A percentile compares a stretch with the other conserved stretches of the same genome.
Conservation (phyloP, 441 rosid genomes). For the Corymbia citriodora region DNA sequence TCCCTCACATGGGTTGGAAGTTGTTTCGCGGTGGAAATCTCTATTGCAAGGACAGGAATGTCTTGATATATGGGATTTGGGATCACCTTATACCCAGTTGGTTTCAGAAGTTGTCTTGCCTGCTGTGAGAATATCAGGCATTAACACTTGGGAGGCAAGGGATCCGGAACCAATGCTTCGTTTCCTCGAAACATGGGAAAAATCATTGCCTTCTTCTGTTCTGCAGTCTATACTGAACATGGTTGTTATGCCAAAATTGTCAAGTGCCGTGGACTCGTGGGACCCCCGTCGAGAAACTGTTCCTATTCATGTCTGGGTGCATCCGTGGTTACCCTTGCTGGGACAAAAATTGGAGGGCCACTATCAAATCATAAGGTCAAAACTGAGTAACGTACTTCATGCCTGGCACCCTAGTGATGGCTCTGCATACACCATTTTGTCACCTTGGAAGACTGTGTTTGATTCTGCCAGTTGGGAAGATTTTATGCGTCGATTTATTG, state of each 20-base stretch:
- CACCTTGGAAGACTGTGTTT: constrained; percentile 90
- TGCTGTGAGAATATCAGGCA: constrained; percentile 72
- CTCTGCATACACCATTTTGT: constrained; percentile 75
- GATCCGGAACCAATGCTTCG: constrained; percentile 94
- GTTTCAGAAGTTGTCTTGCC: constrained; percentile 77
- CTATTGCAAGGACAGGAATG: constrained; percentile 57
- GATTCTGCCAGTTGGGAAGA: constrained; percentile 84
- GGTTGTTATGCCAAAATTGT: constrained; percentile 64
- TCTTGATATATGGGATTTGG: constrained; percentile 58
- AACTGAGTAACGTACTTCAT: constrained; percentile 77
- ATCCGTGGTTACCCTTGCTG: constrained; percentile 81
- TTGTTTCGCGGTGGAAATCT: constrained; percentile 59
- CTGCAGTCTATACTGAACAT: constrained; percentile 52
- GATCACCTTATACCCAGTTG: constrained; percentile 60
- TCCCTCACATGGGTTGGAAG: constrained; percentile 52
- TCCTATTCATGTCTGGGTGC: constrained; percentile 90
- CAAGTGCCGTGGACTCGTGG: constrained; percentile 71
- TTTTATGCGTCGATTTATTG: constrained; percentile 81
- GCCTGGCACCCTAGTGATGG: constrained; percentile 83
- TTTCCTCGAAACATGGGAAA: constrained; percentile 76
- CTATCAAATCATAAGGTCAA: constrained; percentile 69
- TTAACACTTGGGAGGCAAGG: constrained; percentile 83
- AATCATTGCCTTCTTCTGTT: constrained; percentile 55
- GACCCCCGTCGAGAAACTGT: constrained; percentile 70
- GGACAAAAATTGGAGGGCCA: constrained; percentile 68